phyloP scores from a whole-genome alignment of 176 grass and related monocot genomes.

The Bolboschoenus planiculmis region DNA sequence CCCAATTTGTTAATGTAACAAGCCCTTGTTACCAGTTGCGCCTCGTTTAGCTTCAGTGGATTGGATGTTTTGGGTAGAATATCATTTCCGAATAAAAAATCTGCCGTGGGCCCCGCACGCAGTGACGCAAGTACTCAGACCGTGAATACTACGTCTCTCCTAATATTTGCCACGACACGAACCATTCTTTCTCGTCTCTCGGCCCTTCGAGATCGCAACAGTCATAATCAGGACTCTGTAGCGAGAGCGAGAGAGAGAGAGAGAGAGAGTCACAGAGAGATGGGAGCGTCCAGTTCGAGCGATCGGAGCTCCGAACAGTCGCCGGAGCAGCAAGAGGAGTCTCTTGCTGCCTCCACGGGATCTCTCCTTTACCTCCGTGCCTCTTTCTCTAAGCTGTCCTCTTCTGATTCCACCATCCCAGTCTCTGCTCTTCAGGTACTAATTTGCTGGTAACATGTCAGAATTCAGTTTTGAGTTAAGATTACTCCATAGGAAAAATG shows the following conservation, averaged over 20 bases:
- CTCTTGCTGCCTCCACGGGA: slow-evolving; percentile 51
- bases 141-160: background rate
- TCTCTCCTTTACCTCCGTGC: slow-evolving; percentile 47
- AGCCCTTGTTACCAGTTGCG: too few species aligned
- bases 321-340: slow-evolving; percentile 53
- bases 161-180: background rate
- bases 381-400: slow-evolving; percentile 47
- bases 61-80: too few species aligned
- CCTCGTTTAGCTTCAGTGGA: too few species aligned
- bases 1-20: too few species aligned
- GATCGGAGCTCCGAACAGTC: slow-evolving; percentile 22
- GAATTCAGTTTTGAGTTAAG: background rate
- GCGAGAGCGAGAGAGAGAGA: background rate
- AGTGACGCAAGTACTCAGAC: background rate
- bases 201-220: background rate
- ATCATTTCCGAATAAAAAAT: too few species aligned
- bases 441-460: background rate
- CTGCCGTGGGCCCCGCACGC: background rate
- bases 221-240: background rate
- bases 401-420: slow-evolving; percentile 14
- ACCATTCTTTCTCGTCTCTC: background rate
- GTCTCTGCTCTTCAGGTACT: slow-evolving; percentile 43
- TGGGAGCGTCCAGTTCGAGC: slow-evolving; percentile 63
- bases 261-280: background rate
- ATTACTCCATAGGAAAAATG: background rate